Evolutionary conservation across 805 yeast genomes (phyloP), one percentile per base, ranked within the genome.

Genomic region (Candida montana): DNA sequence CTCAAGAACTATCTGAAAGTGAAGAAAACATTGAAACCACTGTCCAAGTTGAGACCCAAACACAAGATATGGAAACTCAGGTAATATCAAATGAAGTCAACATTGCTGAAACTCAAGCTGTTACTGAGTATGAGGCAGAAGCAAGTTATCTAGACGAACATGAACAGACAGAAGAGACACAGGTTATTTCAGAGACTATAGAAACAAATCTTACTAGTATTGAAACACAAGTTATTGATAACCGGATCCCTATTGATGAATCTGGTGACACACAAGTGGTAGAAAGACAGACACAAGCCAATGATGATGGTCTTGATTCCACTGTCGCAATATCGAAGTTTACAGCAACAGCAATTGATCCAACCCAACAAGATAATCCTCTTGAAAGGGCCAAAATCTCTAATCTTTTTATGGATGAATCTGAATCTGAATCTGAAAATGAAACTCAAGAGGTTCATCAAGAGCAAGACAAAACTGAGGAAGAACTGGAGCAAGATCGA

Each of bases 391-490:
- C n/a, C n/a, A n/a, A n/a, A n/a, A n/a, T n/a, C n/a, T n/a, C n/a
- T n/a, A n/a, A n/a, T n/a, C n/a, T n/a, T n/a, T 51, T 49, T 28
- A 46, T 46, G 4, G 46, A 45, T 31, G 57, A 53, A 12, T 44
- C 49, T 5, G 51, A 48, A 8, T 40, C 45, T 16, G 52, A 49
- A 13, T 12, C 15, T 2, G 40, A 37, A 12, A 10, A 4, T 7
- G 39, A 29, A n/a, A 0, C 20, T 3, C 16, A 28, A 4, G n/a
- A 18, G 12, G n/a, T 11, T 19, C 10, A 36, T 13, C 9, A 26
- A 15, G 30, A 26, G 3, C 21, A 23, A 11, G 19, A 19, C 19
- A 6, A 12, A 16, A 28, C 35, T n/a, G 37, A 41, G 4, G 49
- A 37, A 7, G 39, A 37, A 28, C 42, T 39, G 26, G 27, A 35